Base-by-base conservation (phyloP, 2,329 filamentous ascomycete genomes). In the Stagonosporopsis cucurbitacearum region DNA sequence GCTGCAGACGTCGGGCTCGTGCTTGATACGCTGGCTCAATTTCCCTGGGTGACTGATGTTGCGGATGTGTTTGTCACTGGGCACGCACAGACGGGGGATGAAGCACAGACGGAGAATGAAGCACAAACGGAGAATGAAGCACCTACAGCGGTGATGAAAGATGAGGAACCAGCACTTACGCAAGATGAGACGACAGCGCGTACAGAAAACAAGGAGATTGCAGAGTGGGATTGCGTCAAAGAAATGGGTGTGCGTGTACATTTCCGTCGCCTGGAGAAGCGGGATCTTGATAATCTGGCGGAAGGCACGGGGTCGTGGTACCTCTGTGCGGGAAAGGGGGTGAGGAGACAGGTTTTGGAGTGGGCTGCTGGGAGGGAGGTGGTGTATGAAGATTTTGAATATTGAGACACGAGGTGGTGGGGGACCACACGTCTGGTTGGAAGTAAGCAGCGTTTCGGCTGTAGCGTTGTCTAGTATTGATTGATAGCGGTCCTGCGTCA, bases 1-100 rank as follows among this genome's bases (percentile, higher is more conserved):
- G 72, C 74, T 0, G 80, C 79, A 2, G 92, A 96, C 73, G 51
- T 90, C 0, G 79, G 79, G 0, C 73, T 95, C 1, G 88, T 86
- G 0, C 65, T 79, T 1, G 85, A 91, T 60, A 79, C 81, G 0
- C 80, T 95, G 36, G 69, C 77, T 22, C 75, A 72, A 30, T 80
- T 84, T 55, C 78, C 79, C 0, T 79, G 77, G 0, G 73, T 95
- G 11, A 83, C 79, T 0, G 54, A 54, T 0, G 78, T 78, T 15
- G 83, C 87, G 23, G 81, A 62, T 13, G 61, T 95, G 1, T 95
- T 90, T 63, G 73, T 94, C 6, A 92, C 90, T 0, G 81, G 85
- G 50, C 41, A n/a, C n/a, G n/a, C n/a, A n/a, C n/a, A 54, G 22
- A 50, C 42, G 2, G 1, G 4, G 2, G 50, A 67, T 0, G 58